Base-by-base conservation (phyloP, 1,284 basidiomycete species). In the Ceratobasidium papillatum region DNA sequence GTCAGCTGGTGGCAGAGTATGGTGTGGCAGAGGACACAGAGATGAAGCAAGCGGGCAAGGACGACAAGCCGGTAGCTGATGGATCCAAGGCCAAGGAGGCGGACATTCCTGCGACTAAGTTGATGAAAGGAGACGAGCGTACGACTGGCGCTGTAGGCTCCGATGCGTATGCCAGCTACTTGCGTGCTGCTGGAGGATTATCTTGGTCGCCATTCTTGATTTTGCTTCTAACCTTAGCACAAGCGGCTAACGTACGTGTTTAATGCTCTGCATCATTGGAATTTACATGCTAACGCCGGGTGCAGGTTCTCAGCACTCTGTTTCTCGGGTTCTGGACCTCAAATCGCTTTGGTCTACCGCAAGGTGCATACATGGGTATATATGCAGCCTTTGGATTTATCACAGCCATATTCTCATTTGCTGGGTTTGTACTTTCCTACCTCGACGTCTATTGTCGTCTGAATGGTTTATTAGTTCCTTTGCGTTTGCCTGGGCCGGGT, bases 291-390 rank as follows among this genome's bases (percentile, higher is more conserved):
- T 74, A 12, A 62, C 27, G 34, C 41, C 47, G 22, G 41, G 27
- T 59, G 73, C 54, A 38, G 73, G 83, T 84, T 25, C 81, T 80
- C 9, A 84, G 83, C 79, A 82, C 81, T 74, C 76, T 86, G 76
- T 82, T 83, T 81, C 80, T 84, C 12, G 83, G 84, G 9, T 84
- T 82, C 72, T 84, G 84, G 84, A 84, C 83, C 8, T 79, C 81
- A 11, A 76, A 78, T 22, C 83, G 79, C 78, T 79, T n/a, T 85
- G 86, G 0, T 90, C 90, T 79, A 80, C 54, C 1, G 84, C 61
- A 89, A 77, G 87, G 85, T 1, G 83, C 89, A 66, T 92, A 91
- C 80, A 91, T 92, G 85, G 90, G 83, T 2, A 85, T 90, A n/a
- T 93, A 92, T 78, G 88, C 88, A 2, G 86, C 84, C 11, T 83